phyloP scores from a whole-genome alignment of 768 basidiomycete genomes.

The Royoungia palumana region DNA sequence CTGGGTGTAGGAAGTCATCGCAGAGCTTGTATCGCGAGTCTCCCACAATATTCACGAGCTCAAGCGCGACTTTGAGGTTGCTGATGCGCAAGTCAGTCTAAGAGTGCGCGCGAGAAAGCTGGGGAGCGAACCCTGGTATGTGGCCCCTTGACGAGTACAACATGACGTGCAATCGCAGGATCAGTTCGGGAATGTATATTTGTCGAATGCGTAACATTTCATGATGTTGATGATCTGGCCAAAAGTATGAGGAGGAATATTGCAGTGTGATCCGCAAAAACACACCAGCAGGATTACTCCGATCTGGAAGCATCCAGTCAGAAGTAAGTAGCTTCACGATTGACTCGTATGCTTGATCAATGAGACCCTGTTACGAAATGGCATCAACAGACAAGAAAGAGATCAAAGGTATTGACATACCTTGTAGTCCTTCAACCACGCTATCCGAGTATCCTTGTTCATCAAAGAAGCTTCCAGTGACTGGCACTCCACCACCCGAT shows the following conservation, averaged over 20 bases:
- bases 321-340: constrained; percentile 69
- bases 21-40: constrained; percentile 85
- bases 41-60: constrained; percentile 81
- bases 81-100: constrained; percentile 36
- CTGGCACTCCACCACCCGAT: constrained; percentile 58
- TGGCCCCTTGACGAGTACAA: constrained; percentile 60
- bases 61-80: constrained; percentile 70
- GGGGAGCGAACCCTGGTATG: constrained; percentile 62
- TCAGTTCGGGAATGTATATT: constrained; percentile 85
- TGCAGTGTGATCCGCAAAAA: neutral
- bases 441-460: constrained; percentile 53
- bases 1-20: constrained; percentile 69
- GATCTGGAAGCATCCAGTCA: constrained; percentile 70
- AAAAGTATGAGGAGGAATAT: constrained; percentile 3
- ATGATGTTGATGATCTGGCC: constrained; percentile 51
- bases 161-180: constrained; percentile 77
- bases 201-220: constrained; percentile 83
- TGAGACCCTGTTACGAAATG: constrained; percentile 40
- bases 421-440: constrained; percentile 66
- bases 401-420: constrained; percentile 28
- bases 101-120: neutral
- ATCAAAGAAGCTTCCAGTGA: constrained; percentile 53
- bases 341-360: constrained; percentile 62
- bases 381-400: neutral
- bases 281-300: constrained; percentile 39